These are phyloP conservation scores for Laetiporus sulphureus DNA, from an alignment of 1,284 basidiomycete genomes.

Conservation along the genomic window DNA sequence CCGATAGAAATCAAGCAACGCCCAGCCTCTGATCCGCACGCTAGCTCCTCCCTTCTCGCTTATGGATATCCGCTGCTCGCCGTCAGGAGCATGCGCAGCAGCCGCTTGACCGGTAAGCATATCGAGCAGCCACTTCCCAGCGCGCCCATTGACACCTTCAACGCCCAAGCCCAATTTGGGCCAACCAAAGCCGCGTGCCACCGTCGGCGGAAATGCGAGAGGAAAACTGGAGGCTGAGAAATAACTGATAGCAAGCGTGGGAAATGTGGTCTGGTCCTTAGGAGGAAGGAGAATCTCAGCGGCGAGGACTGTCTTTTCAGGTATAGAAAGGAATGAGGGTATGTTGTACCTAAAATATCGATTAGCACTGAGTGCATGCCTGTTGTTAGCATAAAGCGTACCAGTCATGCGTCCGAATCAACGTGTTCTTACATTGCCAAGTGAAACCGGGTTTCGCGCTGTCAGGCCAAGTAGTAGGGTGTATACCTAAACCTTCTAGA, in stretches of 20 bases:
- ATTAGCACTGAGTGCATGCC: too few species aligned
- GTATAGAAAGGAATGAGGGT: constrained; percentile 67
- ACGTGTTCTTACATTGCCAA: constrained; percentile 65
- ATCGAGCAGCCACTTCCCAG: constrained; percentile 65
- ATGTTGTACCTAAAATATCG: constrained; percentile 62
- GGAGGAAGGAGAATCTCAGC: constrained; percentile 46
- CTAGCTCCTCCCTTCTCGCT: constrained; percentile 13
- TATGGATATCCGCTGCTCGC: constrained; percentile 1
- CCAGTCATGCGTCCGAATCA: constrained; percentile 80
- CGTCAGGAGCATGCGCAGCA: constrained; percentile 8
- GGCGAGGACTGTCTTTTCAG: constrained; percentile 66
- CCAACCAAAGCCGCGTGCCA: constrained; percentile 80
- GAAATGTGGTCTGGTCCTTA: constrained; percentile 29
- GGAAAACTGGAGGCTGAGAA: constrained; percentile 81
- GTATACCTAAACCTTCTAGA: constrained; percentile 70
- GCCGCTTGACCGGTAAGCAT: constrained; percentile 27
- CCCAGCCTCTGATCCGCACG: constrained; percentile 60
- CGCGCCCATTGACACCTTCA: constrained; percentile 74
- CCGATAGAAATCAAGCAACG: constrained; percentile 62
- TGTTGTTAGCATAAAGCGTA: constrained; percentile 29
- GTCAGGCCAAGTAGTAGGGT: constrained; percentile 79
- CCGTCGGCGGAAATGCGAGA: constrained; percentile 61
- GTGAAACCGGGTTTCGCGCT: constrained; percentile 63
- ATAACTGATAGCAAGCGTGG: constrained; percentile 63
- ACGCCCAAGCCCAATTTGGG: constrained; percentile 67